Percentiles rank a stretch among this genome's conserved stretches.
phyloP scores from a whole-genome alignment of 441 rosid species.

The Bocquillonia castaneifolia region DNA sequence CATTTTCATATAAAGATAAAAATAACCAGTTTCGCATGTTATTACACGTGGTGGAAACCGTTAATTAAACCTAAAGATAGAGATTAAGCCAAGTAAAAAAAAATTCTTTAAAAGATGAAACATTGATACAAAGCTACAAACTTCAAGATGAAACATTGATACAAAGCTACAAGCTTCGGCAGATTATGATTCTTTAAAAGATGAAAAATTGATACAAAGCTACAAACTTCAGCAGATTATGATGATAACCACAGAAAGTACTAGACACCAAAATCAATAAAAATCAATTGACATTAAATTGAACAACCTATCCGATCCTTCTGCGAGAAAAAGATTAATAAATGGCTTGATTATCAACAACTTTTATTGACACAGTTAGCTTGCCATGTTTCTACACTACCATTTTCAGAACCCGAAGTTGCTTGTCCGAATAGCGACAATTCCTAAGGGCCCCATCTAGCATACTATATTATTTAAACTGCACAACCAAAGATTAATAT shows the following conservation, averaged over 20 bases:
- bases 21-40: no score
- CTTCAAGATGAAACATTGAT: no score
- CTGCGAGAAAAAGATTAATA: background rate
- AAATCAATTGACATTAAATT: background rate
- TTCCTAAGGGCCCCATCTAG: background rate
- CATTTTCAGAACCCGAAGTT: background rate
- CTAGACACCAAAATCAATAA: background rate
- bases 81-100: no score
- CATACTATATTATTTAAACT: no score
- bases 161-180: no score
- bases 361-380: background rate
- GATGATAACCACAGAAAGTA: background rate
- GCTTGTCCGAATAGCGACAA: no score
- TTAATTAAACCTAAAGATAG: background rate
- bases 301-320: slow-evolving; percentile 1
- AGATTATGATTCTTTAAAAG: no score
- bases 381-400: background rate
- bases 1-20: background rate
- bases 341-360: background rate
- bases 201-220: no score
- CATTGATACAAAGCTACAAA: no score
- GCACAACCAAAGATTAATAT: no score
- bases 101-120: no score
- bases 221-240: background rate
- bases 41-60: background rate